Evolutionary conservation across 2,329 filamentous ascomycete species (phyloP), one percentile per base, ranked within the genome.

Genomic region (Zasmidium angulare): DNA sequence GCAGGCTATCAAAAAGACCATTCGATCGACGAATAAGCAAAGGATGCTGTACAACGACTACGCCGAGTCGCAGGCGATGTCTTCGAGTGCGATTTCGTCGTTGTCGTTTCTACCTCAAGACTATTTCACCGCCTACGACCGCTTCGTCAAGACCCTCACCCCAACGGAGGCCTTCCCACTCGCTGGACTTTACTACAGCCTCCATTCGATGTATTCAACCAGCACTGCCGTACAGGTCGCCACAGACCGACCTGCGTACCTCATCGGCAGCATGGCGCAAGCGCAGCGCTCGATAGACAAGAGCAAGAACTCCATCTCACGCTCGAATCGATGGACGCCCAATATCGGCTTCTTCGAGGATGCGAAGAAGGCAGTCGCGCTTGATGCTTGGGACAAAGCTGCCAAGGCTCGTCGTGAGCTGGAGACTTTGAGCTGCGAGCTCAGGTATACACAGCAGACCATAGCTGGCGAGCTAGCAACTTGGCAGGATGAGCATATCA

Each of bases 401-500:
- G 82, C 85, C 14, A 86, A 87, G 63, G 86, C 85, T 21, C 84
- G 88, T 63, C 76, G 81, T 19, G 91, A 97, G 71, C 84, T 90
- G 11, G 84, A 88, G 20, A 84, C 86, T 47, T 76, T 96, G n/a
- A 88, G 89, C 0, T 86, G 86, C 53, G 95, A 99, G 75, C 79
- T 99, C 56, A 81, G 91, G 52, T 96, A 95, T 74, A 96, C 93
- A 50, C 93, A 97, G 77, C 91, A 96, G 74, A 91, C 93, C 14
- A 93, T 98, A 22, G 93, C 96, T 6, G 84, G 86, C 1, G 95
- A 99, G 77, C 76, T 99, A 57, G 95, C 95, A 0, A 92, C 90
- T 17, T 99, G 95, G 91, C 93, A 96, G 70, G 91, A 96, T 46
- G 85, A 92, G 78, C 87, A 96, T 70, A 90, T 91, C 66, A 86